phyloP scores from a whole-genome alignment of 2,329 filamentous ascomycete genomes.

The Trichoderma koningiopsis region DNA sequence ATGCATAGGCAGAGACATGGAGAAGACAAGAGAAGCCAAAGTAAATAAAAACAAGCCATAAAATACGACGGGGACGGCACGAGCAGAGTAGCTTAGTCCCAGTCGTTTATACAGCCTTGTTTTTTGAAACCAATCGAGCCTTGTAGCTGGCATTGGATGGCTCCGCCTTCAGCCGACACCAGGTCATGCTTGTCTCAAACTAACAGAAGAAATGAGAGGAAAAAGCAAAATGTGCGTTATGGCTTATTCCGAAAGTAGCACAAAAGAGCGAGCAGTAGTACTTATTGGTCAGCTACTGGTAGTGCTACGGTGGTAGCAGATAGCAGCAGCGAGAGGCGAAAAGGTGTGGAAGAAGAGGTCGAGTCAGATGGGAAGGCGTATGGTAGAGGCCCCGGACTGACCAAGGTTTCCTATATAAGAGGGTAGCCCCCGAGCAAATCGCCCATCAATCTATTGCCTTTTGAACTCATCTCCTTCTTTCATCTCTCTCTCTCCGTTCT shows the following conservation, averaged over 20 bases:
- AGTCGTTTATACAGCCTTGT: constrained; percentile 13
- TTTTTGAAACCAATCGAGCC: constrained; percentile 6
- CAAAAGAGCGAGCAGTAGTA: background rate
- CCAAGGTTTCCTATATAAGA: background rate
- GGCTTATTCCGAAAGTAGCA: background rate
- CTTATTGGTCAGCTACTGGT: too few species aligned
- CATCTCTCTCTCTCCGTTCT: background rate
- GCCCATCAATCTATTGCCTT: background rate
- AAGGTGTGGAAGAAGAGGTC: background rate
- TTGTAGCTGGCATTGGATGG: background rate
- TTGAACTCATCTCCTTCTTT: background rate
- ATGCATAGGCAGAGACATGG: background rate
- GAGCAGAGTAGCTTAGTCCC: background rate
- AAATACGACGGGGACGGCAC: background rate
- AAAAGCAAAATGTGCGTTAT: background rate
- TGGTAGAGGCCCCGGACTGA: background rate
- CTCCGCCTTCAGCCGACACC: constrained; percentile 2
- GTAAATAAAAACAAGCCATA: background rate
- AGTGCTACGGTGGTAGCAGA: too few species aligned
- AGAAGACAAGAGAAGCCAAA: background rate
- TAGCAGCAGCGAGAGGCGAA: background rate
- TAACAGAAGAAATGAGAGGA: background rate
- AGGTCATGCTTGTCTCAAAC: background rate
- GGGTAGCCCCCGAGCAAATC: background rate
- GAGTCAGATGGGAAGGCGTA: background rate